phyloP scores from a whole-genome alignment of 2,329 filamentous ascomycete species.

The Alternaria sp. region DNA sequence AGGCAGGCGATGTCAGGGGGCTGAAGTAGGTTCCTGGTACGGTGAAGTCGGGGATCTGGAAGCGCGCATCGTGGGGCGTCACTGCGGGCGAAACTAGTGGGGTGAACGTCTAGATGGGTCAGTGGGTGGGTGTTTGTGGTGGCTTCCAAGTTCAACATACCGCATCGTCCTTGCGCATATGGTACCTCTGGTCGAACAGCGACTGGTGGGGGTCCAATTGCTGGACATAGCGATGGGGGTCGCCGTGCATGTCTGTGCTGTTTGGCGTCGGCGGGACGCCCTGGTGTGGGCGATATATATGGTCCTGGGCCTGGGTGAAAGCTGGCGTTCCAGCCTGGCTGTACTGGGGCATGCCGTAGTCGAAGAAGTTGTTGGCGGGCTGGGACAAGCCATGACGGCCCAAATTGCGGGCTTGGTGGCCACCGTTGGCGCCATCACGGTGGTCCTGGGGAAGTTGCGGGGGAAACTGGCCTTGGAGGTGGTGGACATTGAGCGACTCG shows the following conservation, averaged over 20 bases:
- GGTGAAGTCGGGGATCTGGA: conserved; percentile 64
- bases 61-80: conserved; percentile 77
- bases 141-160: conserved; percentile 54
- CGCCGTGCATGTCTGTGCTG: conserved; percentile 76
- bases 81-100: conserved; percentile 85
- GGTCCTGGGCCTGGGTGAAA: conserved; percentile 55
- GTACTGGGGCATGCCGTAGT: conserved; percentile 46
- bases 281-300: conserved; percentile 60
- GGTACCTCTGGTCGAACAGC: conserved; percentile 71
- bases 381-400: conserved; percentile 32
- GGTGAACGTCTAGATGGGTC: conserved; percentile 73
- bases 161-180: conserved; percentile 73
- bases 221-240: conserved; percentile 65
- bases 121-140: conserved; percentile 24
- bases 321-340: conserved; percentile 49
- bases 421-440: conserved; percentile 31
- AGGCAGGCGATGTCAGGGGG: conserved; percentile 79
- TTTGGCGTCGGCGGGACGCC: conserved; percentile 82
- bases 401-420: conserved; percentile 27
- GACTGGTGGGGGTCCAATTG: conserved; percentile 64
- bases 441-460: conserved; percentile 39
- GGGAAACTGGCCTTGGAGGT: conserved; percentile 44
- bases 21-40: conserved; percentile 80
- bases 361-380: conserved; percentile 43
- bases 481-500: conserved; percentile 46